Percentiles rank a stretch among this genome's conserved stretches.
Evolutionary conservation across 306 rosid genomes (phyloP).

Genomic region (Cicer yamashitae): DNA sequence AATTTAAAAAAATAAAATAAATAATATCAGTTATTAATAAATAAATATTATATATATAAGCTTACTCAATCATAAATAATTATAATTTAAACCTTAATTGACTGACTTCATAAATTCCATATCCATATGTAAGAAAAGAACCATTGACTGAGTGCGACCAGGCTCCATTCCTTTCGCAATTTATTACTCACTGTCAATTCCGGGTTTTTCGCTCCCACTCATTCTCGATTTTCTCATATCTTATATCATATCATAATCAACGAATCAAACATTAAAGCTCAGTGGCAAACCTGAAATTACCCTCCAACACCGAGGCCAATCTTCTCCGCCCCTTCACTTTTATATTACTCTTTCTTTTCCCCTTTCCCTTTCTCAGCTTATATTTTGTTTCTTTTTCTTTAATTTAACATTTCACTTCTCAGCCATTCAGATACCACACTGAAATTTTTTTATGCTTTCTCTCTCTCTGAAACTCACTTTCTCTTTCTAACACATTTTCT

Average conservation of each 20-base stretch:
- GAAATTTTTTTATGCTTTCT: not conserved
- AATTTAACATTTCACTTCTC: not conserved
- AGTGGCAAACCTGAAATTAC: slow-evolving; percentile 23
- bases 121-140: no score
- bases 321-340: slow-evolving; percentile 35
- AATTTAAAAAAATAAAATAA: no score
- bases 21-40: no score
- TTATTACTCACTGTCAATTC: slow-evolving; percentile 40
- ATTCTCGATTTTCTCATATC: not conserved
- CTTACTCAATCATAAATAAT: no score
- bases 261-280: slow-evolving; percentile 5
- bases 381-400: not conserved
- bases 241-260: not conserved
- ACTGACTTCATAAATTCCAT: no score
- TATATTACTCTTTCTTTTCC: slow-evolving; percentile 36
- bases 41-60: no score
- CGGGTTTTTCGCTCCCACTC: not conserved
- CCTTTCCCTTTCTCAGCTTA: slow-evolving; percentile 40
- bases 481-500: slow-evolving; percentile 36
- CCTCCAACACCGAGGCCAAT: not conserved
- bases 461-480: not conserved
- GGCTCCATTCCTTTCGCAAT: slow-evolving; percentile 24
- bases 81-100: no score
- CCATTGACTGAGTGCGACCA: not conserved
- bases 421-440: slow-evolving; percentile 15